Percentiles rank a stretch among this genome's conserved stretches.
phyloP scores from a whole-genome alignment of 1,139 yeast species.

The Magnusiomyces suaveolens region DNA sequence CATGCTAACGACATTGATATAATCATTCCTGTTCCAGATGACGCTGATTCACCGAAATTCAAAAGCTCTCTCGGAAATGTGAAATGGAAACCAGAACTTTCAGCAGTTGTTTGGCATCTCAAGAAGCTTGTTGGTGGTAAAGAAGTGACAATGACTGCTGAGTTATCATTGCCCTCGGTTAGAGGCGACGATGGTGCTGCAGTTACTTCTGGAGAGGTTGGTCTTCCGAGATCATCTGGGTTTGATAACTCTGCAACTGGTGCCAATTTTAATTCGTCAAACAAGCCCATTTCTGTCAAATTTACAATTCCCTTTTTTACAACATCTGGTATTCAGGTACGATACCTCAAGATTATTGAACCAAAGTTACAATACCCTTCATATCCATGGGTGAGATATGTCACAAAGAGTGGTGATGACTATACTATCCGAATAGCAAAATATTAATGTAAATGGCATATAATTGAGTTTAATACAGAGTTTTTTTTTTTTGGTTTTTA shows the following conservation, averaged over 20 bases:
- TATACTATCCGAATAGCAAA: constrained; percentile 62
- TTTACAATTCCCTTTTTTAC: constrained; percentile 95
- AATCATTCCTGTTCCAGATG: constrained; percentile 88
- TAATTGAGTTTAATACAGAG: too few species aligned
- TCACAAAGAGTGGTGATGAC: constrained; percentile 88
- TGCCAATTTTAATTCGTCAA: constrained; percentile 24
- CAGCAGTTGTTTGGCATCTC: constrained; percentile 80
- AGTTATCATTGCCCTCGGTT: constrained; percentile 84
- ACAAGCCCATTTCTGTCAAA: constrained; percentile 83
- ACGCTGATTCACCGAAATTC: constrained; percentile 90
- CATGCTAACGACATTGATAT: constrained; percentile 92
- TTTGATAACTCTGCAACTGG: constrained; percentile 21
- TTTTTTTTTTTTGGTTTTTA: too few species aligned
- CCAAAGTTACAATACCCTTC: constrained; percentile 92
- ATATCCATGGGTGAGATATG: constrained; percentile 95
- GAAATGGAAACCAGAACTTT: constrained; percentile 84
- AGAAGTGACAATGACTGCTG: constrained; percentile 85
- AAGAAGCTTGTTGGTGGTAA: constrained; percentile 92
- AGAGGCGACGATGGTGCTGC: constrained; percentile 48
- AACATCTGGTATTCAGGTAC: constrained; percentile 93
- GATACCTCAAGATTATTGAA: constrained; percentile 85
- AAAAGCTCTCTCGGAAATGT: constrained; percentile 74
- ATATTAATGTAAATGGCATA: too few species aligned
- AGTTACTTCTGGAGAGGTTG: constrained; percentile 11
- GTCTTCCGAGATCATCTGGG: constrained; percentile 18